Base-by-base conservation (phyloP, 257 asterid species). In the Solanum sejunctum region DNA sequence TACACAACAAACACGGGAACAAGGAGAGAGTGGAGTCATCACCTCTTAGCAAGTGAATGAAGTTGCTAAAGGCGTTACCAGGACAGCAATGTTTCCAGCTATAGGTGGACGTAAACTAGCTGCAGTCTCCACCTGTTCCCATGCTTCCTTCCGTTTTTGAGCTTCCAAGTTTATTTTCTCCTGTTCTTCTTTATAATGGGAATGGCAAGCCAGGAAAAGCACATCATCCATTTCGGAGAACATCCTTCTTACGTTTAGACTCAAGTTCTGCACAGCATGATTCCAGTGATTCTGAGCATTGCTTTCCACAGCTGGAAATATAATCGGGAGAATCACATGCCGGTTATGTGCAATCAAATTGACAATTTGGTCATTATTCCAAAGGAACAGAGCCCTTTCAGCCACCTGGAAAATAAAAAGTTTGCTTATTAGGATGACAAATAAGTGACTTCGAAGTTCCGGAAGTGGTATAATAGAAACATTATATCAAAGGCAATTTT, bases 201-300 rank as follows among this genome's bases (percentile, higher is more conserved):
- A 85, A 54, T 92, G 90, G 90, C 96, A 96, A 20, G 91, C 84
- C 86, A 88, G 81, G 70, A 90, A 88, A 3, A 96, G 84, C 28
- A 89, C 89, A 13, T 90, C 94, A 39, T 96, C 99, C 96, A 96
- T 96, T 52, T 94, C 97, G 2, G 91, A 82, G 52, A 93, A 89
- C 90, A 93, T 89, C 82, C 91, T 91, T 80, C 92, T 92, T 58
- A 94, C 92, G n/a, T 92, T 93, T 52, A 92, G 69, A 47, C 98
- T 92, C 84, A 92, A 80, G 89, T 91, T 96, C 80, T 94, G 87
- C 63, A 94, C 97, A 7, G 93, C 91, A 12, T 88, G 97, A 88
- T 93, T 94, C 99, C 98, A 96, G 90, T 96, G 98, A 88, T 84
- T 88, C 85, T 90, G 88, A 10, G 90, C 89, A 58, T 93, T 94